Base-by-base conservation (phyloP, 2,329 filamentous ascomycete species). In the Torrubiellomyces zombiae region DNA sequence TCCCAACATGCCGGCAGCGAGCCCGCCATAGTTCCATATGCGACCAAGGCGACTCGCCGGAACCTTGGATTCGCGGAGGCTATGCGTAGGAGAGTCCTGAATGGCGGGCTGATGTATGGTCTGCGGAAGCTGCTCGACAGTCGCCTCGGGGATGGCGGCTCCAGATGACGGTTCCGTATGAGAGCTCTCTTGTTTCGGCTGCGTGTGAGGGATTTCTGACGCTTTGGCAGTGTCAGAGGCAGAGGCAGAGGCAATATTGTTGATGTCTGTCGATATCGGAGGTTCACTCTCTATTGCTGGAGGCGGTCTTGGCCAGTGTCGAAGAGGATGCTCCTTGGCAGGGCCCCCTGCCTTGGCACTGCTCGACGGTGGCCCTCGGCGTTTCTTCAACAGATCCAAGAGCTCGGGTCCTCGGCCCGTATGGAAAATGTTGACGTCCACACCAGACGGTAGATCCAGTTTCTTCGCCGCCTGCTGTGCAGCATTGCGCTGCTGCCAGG, bases 1-100 rank as follows among this genome's bases (percentile, higher is more conserved):
- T 39, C 91, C 80, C 6, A 93, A 72, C 85, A 98, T 93, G 23
- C 86, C 91, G 1, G 83, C 86, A 14, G 83, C 89, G 5, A 98
- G 64, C 0, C 89, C 83, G 28, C 82, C 70, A 45, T 95, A 98
- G 50, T 98, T 91, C 80, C 86, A 94, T 14, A 98, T 56, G 28
- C 89, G 68, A 21, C 85, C 77, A 25, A 98, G 53, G 4, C 89
- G 73, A 6, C 83, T 82, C 1, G 89, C 79, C 2, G 89, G 89
- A 1, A 98, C 85, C 33, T 73, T 75, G 7, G 89, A 98, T 43
- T 95, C 86, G 28, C 76, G 67, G 45, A 98, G 71, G 31, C 76
- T 61, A 42, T 91, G 82, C n/a, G n/a, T n/a, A n/a, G n/a, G n/a
- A n/a, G n/a, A n/a, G n/a, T n/a, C n/a, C n/a, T n/a, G n/a, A n/a